Base-by-base conservation (phyloP, 2,329 filamentous ascomycete species). In the Scorias spongiosa region DNA sequence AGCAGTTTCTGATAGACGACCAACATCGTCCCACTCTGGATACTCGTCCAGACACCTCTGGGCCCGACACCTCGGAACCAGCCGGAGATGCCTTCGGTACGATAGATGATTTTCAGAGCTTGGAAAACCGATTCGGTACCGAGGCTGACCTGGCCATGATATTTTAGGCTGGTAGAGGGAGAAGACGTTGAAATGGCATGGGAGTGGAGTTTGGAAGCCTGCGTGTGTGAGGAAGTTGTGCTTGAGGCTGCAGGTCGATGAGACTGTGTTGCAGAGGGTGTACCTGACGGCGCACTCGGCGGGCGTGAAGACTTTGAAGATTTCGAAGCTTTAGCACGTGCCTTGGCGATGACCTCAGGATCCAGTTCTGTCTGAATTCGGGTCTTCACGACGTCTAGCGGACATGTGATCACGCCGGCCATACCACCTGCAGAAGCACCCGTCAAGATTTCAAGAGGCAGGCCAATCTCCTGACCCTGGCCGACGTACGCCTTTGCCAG, bases 1-100 rank as follows among this genome's bases (percentile, higher is more conserved):
- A 96, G 66, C 44, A 96, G 69, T 47, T 80, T 82, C 66, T 96
- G 89, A 63, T 96, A 96, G 61, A 95, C 70, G 54, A 96, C 88
- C 59, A 96, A 70, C 89, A 96, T 96, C 51, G 86, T 93, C 37
- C 88, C 84, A 57, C 84, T 94, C 68, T 98, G 91, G 46, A 96
- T 85, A 57, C 89, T 94, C 17, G 91, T 98, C 91, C 91, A 98
- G 11, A 96, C 85, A 45, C 81, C 81, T 43, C 91, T 77, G 1
- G 91, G 91, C 0, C 89, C 89, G 1, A 98, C 89, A 20, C 91
- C 91, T 46, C 91, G 78, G 65, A 98, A 98, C 80, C 86, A 93
- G 1, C 91, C 93, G 2, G 75, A 75, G 12, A 96, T 54, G 1
- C 91, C 91, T 64, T 98, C 91, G 5, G 82, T 85, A 52, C 76